Conservation (phyloP, 306 rosid species). For the Inga oerstediana region DNA sequence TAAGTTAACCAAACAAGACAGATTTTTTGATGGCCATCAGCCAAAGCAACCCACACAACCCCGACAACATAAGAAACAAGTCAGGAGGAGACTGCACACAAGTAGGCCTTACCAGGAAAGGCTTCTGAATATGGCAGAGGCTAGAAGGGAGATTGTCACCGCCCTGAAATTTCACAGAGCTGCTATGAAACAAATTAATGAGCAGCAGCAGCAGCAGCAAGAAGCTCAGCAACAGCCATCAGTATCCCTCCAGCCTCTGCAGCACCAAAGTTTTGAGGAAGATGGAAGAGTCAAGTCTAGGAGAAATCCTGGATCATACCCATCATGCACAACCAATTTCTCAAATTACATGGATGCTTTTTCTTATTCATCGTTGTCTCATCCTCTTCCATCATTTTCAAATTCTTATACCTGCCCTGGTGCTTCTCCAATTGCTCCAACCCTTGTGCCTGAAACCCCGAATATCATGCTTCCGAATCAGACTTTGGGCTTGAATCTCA, state of each 20-base stretch:
- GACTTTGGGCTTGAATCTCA: slow-evolving; percentile 66
- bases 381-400: slow-evolving; percentile 29
- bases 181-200: slow-evolving; percentile 62
- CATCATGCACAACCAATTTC: slow-evolving; percentile 43
- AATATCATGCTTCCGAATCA: slow-evolving; percentile 61
- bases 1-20: slow-evolving; percentile 34
- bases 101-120: slow-evolving; percentile 71
- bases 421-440: slow-evolving; percentile 43
- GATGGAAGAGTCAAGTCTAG: slow-evolving; percentile 49
- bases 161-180: slow-evolving; percentile 88
- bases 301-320: slow-evolving; percentile 51
- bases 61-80: slow-evolving; percentile 61
- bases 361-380: slow-evolving; percentile 34
- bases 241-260: slow-evolving; percentile 27
- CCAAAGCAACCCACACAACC: slow-evolving; percentile 31
- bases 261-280: slow-evolving; percentile 42
- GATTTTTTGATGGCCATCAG: slow-evolving; percentile 33
- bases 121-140: slow-evolving; percentile 89
- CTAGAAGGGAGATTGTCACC: slow-evolving; percentile 79
- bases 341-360: slow-evolving; percentile 39
- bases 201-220: slow-evolving; percentile 45
- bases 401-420: slow-evolving; percentile 39
- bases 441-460: slow-evolving; percentile 41
- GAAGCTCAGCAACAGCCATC: slow-evolving; percentile 31
- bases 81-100: slow-evolving; percentile 70